Conservation (phyloP, 495 filamentous ascomycete species). For the Trichoderma gamsii region DNA sequence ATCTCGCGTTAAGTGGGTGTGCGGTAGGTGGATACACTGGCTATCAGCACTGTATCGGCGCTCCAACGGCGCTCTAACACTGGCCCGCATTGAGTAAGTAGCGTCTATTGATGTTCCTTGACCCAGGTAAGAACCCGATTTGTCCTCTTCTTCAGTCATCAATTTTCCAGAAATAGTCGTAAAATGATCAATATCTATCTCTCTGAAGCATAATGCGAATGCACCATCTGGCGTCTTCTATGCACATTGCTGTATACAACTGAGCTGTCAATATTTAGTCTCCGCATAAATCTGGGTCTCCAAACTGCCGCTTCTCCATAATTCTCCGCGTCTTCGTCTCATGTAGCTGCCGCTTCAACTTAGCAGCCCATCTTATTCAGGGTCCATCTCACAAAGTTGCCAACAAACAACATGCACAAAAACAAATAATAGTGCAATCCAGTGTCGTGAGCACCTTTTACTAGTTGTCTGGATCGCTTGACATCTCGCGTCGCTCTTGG, state of each 20-base stretch:
- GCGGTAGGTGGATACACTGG: background rate
- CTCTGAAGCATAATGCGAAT: background rate
- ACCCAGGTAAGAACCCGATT: background rate
- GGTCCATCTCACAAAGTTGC: conserved; percentile 12
- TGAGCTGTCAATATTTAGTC: background rate
- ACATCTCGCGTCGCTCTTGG: conserved; percentile 22
- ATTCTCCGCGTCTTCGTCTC: background rate
- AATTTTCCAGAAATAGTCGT: background rate
- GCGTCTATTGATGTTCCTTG: background rate
- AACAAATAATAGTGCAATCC: background rate
- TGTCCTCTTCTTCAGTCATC: background rate
- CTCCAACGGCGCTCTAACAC: background rate
- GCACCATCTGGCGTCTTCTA: background rate
- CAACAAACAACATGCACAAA: conserved; percentile 7
- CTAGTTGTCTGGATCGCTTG: conserved; percentile 9
- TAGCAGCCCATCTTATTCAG: background rate
- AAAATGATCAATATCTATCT: background rate
- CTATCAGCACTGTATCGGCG: background rate
- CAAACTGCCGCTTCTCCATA: background rate
- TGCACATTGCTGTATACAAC: background rate
- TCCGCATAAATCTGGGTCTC: background rate
- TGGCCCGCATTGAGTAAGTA: background rate
- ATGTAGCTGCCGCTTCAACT: background rate
- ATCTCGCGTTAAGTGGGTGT: conserved; percentile 8
- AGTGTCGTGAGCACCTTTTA: conserved; percentile 23